Evolutionary conservation across 1,284 basidiomycete species (phyloP).

Genomic region (Vanrija humicola): DNA sequence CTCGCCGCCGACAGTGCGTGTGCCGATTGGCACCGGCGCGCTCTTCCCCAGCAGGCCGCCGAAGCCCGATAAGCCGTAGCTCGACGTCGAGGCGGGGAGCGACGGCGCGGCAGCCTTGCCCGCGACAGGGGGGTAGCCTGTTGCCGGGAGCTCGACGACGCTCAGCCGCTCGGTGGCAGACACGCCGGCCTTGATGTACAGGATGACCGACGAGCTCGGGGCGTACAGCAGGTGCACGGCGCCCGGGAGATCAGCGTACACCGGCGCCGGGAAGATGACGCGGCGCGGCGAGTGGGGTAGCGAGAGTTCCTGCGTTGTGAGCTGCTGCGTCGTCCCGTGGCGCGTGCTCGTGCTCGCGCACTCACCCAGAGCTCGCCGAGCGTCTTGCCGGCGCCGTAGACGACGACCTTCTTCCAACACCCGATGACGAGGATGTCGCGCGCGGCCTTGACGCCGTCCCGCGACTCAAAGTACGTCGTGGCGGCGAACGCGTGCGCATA

Average conservation of each 20-base stretch:
- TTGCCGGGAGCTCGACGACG: conserved; percentile 65
- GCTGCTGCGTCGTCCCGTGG: conserved; percentile 6
- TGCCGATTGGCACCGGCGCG: conserved; percentile 62
- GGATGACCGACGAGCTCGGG: conserved; percentile 65
- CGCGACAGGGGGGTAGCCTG: conserved; percentile 11
- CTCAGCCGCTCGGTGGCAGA: conserved; percentile 59
- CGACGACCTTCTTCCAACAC: conserved; percentile 74
- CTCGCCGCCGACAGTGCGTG: conserved; percentile 61
- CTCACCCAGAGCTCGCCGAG: conserved; percentile 15
- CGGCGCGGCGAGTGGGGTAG: conserved; percentile 78
- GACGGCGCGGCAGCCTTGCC: neutral
- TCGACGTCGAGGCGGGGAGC: neutral
- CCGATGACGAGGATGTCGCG: conserved; percentile 68
- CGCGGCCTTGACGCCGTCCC: conserved; percentile 57
- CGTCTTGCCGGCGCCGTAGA: conserved; percentile 52
- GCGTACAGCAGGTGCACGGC: conserved; percentile 60
- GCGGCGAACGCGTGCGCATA: conserved; percentile 75
- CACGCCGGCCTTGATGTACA: conserved; percentile 60
- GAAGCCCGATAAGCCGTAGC: conserved; percentile 1
- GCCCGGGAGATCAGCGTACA: conserved; percentile 38
- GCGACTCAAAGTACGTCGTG: conserved; percentile 20
- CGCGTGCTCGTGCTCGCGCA: too few species aligned
- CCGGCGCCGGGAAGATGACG: conserved; percentile 38
- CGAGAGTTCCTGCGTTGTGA: conserved; percentile 54
- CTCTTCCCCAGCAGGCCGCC: conserved; percentile 50